phyloP scores from a whole-genome alignment of 495 filamentous ascomycete species.

The Penicillium bialowiezense region DNA sequence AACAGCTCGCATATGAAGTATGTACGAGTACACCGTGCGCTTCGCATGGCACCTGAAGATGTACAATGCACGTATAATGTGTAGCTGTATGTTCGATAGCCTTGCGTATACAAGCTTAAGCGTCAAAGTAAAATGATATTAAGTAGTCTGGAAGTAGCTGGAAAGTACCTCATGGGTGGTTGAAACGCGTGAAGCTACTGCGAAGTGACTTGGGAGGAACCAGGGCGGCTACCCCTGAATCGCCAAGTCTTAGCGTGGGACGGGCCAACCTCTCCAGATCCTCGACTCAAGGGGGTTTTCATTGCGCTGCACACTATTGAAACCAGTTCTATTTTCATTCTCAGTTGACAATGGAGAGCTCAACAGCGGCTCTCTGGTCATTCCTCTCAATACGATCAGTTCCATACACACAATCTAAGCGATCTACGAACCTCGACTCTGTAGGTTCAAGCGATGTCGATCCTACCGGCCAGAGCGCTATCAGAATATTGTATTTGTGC shows the following conservation, averaged over 20 bases:
- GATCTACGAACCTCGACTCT: not conserved
- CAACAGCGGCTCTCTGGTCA: too few species aligned
- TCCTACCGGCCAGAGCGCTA: conserved; percentile 21
- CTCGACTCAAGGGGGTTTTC: conserved; percentile 27
- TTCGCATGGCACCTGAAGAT: too few species aligned
- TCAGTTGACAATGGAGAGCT: too few species aligned
- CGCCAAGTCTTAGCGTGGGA: conserved; percentile 2
- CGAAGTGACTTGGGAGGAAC: not conserved
- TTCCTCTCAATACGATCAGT: too few species aligned
- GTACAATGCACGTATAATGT: not conserved
- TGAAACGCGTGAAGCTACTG: not conserved
- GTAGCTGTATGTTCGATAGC: too few species aligned
- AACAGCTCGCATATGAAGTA: not conserved
- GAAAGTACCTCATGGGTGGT: not conserved
- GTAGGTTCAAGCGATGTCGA: conserved; percentile 16
- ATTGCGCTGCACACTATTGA: conserved; percentile 20
- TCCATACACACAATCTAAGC: too few species aligned
- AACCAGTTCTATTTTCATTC: conserved; percentile 16
- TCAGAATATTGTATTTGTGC: conserved; percentile 14
- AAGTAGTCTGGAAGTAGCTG: not conserved
- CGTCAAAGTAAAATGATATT: not conserved
- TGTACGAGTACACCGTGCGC: too few species aligned
- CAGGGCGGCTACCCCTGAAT: conserved; percentile 18
- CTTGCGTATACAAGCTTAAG: too few species aligned
- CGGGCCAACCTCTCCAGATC: conserved; percentile 10